Percentiles rank a stretch among this genome's conserved stretches.
These are phyloP conservation scores for Lanzia echinophila DNA, from an alignment of 2,329 filamentous ascomycete genomes.

Conservation along the genomic window DNA sequence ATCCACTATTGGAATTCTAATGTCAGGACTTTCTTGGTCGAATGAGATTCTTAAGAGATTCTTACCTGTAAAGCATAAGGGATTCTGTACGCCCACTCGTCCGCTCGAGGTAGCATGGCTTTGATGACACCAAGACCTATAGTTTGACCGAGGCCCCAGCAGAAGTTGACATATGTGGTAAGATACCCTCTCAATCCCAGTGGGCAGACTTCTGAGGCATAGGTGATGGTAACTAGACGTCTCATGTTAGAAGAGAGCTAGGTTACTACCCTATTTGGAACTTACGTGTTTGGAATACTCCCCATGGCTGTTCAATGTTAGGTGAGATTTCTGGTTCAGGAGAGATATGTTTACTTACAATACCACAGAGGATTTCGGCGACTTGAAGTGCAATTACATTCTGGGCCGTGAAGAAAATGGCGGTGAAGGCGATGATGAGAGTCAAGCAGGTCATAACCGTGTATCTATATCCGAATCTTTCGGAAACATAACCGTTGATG, in stretches of 20 bases:
- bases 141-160: slow-evolving; percentile 46
- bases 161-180: slow-evolving; percentile 50
- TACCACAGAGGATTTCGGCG: slow-evolving; percentile 42
- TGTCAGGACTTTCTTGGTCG: background rate
- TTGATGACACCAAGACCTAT: slow-evolving; percentile 45
- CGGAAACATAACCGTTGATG: slow-evolving; percentile 41
- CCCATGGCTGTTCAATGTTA: slow-evolving; percentile 33
- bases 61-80: slow-evolving; percentile 40
- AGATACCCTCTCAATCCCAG: slow-evolving; percentile 49
- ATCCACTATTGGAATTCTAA: background rate
- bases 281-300: slow-evolving; percentile 41
- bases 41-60: background rate
- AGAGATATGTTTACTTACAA: background rate
- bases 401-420: slow-evolving; percentile 44
- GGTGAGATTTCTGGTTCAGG: background rate
- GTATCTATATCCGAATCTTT: slow-evolving; percentile 38
- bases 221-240: slow-evolving; percentile 12
- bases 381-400: slow-evolving; percentile 39
- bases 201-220: slow-evolving; percentile 46
- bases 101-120: slow-evolving; percentile 38
- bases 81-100: slow-evolving; percentile 46
- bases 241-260: background rate
- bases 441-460: slow-evolving; percentile 20
- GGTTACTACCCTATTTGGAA: background rate
- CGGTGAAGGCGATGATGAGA: slow-evolving; percentile 37